Conservation (phyloP, 2,329 filamentous ascomycete genomes). For the Aspergillus brunneoviolaceus region DNA sequence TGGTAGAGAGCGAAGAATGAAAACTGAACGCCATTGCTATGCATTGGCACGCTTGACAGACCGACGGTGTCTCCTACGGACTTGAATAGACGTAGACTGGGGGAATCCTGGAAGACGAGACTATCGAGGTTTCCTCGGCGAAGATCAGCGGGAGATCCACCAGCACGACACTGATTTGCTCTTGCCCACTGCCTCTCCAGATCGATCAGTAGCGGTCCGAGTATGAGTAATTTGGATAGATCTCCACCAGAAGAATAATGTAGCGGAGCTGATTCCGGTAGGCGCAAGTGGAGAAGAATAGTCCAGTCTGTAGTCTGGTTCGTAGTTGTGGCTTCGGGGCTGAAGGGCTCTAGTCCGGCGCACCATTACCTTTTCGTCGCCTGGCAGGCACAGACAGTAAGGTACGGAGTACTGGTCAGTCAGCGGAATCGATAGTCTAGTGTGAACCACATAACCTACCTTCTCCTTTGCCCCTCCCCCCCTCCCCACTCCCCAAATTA, state of each 20-base stretch:
- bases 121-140: conserved; percentile 3
- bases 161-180: conserved; percentile 8
- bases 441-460: neutral
- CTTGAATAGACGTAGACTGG: conserved; percentile 8
- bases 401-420: neutral
- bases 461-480: too few species aligned
- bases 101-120: conserved; percentile 9
- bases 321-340: neutral
- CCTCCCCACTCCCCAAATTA: too few species aligned
- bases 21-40: neutral
- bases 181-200: conserved; percentile 5
- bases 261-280: neutral
- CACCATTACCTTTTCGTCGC: conserved; percentile 10
- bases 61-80: conserved; percentile 3
- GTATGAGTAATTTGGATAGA: too few species aligned
- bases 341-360: conserved; percentile 7
- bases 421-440: neutral
- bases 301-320: conserved; percentile 1
- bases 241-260: too few species aligned
- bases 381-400: neutral
- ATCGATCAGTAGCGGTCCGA: conserved; percentile 5
- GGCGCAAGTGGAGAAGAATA: neutral
- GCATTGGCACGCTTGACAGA: neutral
- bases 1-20: neutral
- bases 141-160: conserved; percentile 11